These are phyloP conservation scores for Penicillium manginii DNA, from an alignment of 495 filamentous ascomycete species.

Conservation along the genomic window DNA sequence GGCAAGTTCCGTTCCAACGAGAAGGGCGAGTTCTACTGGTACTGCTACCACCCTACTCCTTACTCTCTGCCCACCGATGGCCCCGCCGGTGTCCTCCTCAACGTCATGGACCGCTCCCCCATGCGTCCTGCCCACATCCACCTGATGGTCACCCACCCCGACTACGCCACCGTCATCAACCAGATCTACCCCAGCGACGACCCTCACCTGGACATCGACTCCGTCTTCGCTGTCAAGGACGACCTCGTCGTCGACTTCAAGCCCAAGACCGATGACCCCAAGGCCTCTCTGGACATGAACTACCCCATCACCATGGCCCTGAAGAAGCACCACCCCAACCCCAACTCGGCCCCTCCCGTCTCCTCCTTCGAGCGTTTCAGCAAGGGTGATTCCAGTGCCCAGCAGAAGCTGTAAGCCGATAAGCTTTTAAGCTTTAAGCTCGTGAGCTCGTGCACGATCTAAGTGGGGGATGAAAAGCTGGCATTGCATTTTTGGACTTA, in stretches of 20 bases:
- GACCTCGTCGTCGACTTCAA: slow-evolving; percentile 67
- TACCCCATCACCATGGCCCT: slow-evolving; percentile 51
- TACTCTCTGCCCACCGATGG: slow-evolving; percentile 81
- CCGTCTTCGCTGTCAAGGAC: slow-evolving; percentile 70
- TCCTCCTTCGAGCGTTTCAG: slow-evolving; percentile 48
- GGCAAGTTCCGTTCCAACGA: slow-evolving; percentile 81
- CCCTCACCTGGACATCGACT: slow-evolving; percentile 63
- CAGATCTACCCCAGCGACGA: slow-evolving; percentile 67
- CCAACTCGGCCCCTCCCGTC: slow-evolving; percentile 48
- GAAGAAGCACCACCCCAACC: slow-evolving; percentile 54
- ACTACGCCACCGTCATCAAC: slow-evolving; percentile 59
- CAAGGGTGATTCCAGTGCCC: slow-evolving; percentile 7
- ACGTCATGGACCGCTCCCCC: slow-evolving; percentile 69
- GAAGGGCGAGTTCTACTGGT: slow-evolving; percentile 76
- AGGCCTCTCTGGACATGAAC: slow-evolving; percentile 49
- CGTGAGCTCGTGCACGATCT: too few species aligned
- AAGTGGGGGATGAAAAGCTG: slow-evolving; percentile 4
- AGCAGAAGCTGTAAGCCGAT: slow-evolving; percentile 9
- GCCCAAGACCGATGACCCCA: slow-evolving; percentile 52
- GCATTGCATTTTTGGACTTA: slow-evolving; percentile 22
- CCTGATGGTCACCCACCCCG: slow-evolving; percentile 53
- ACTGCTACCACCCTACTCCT: slow-evolving; percentile 81
- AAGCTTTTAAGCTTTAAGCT: too few species aligned
- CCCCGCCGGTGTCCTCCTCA: slow-evolving; percentile 69
- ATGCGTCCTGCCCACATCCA: slow-evolving; percentile 56